Percentiles rank a stretch among this genome's conserved stretches.
Conservation (phyloP, 768 basidiomycete species). For the Lentinula lateritia region DNA sequence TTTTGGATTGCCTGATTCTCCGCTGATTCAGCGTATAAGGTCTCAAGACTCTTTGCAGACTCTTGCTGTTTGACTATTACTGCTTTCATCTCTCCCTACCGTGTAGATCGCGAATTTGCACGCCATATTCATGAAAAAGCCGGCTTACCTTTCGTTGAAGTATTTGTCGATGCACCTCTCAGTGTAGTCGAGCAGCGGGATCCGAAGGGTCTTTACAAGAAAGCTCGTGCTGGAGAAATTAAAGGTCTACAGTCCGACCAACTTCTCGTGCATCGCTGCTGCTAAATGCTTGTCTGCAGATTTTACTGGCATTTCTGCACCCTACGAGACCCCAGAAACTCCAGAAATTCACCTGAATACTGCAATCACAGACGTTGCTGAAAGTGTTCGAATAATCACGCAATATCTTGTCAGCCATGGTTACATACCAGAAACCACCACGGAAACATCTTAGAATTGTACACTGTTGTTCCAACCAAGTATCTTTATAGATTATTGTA, state of each 20-base stretch:
- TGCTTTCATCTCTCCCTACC: slow-evolving; percentile 99
- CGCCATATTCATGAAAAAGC: slow-evolving; percentile 75
- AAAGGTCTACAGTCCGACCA: slow-evolving; percentile 53
- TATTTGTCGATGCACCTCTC: slow-evolving; percentile 91
- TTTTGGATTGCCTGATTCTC: not conserved
- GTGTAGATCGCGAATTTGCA: slow-evolving; percentile 76
- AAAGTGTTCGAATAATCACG: slow-evolving; percentile 73
- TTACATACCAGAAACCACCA: slow-evolving; percentile 33
- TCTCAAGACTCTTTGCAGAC: slow-evolving; percentile 91
- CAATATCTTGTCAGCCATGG: slow-evolving; percentile 70
- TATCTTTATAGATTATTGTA: not conserved
- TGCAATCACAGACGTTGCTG: slow-evolving; percentile 67
- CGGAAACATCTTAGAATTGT: not conserved
- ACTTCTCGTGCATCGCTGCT: not conserved
- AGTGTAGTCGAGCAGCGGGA: slow-evolving; percentile 85
- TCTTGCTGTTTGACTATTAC: slow-evolving; percentile 83
- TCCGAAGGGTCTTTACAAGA: slow-evolving; percentile 97
- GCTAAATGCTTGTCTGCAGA: slow-evolving; percentile 42
- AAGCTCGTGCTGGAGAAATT: slow-evolving; percentile 92
- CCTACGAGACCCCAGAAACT: slow-evolving; percentile 82
- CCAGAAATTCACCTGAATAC: slow-evolving; percentile 95
- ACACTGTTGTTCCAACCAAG: not conserved
- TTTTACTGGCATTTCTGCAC: slow-evolving; percentile 96
- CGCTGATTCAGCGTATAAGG: slow-evolving; percentile 41
- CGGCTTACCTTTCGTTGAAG: slow-evolving; percentile 83